A percentile compares a stretch with the other conserved stretches of the same genome.
Conservation (phyloP, 23 red algal species). For the Gracilaria gracilis region DNA sequence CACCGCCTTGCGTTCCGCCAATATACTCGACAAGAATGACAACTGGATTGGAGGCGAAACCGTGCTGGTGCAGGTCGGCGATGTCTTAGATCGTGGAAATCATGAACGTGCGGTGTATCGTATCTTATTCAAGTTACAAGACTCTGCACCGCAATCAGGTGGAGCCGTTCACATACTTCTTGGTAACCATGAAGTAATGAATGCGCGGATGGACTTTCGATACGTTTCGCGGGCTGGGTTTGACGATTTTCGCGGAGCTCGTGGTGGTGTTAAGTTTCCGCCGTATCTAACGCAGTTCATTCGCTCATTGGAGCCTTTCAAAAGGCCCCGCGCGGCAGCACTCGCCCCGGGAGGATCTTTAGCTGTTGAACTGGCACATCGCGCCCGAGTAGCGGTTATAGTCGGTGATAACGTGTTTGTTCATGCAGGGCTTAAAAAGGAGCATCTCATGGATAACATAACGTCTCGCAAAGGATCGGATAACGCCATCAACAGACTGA, state of each 20-base stretch:
- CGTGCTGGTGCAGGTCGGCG: slow-evolving; percentile 95
- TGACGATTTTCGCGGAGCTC: slow-evolving; percentile 65
- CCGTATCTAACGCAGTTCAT: slow-evolving; percentile 40
- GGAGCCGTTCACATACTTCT: slow-evolving; percentile 87
- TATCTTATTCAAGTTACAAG: slow-evolving; percentile 78
- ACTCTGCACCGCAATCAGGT: slow-evolving; percentile 71
- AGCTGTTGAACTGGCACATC: slow-evolving; percentile 63
- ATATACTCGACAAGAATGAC: slow-evolving; percentile 68
- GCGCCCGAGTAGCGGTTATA: slow-evolving; percentile 75
- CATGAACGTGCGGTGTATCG: slow-evolving; percentile 83
- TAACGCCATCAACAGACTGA: slow-evolving; percentile 49
- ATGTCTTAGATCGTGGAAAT: slow-evolving; percentile 91
- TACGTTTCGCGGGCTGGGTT: slow-evolving; percentile 93
- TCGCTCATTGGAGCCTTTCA: slow-evolving; percentile 40
- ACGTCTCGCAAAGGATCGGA: slow-evolving; percentile 11
- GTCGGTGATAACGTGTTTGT: slow-evolving; percentile 97
- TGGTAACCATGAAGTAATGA: slow-evolving; percentile 99
- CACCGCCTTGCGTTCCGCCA: slow-evolving; percentile 51
- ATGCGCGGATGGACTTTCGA: slow-evolving; percentile 92
- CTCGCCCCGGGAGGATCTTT: slow-evolving; percentile 74
- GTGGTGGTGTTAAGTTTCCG: not conserved
- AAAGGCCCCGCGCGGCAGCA: slow-evolving; percentile 39
- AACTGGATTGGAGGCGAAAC: slow-evolving; percentile 82
- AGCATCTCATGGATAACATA: slow-evolving; percentile 72
- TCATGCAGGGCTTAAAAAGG: slow-evolving; percentile 87